phyloP scores from a whole-genome alignment of 1,284 basidiomycete species.

The Somion occarium region DNA sequence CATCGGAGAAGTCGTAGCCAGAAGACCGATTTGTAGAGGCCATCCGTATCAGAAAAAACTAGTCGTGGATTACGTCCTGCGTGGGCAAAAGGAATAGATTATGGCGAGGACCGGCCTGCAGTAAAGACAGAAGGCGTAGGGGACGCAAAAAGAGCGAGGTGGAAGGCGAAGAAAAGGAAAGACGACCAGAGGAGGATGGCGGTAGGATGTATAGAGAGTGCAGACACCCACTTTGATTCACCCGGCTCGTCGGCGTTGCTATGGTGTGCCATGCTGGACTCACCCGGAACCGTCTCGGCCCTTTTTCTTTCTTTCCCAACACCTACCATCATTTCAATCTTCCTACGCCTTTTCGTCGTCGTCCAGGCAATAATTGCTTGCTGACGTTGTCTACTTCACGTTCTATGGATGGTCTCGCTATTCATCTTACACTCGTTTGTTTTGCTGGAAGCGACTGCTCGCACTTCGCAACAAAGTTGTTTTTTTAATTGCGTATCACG shows the following conservation, averaged over 20 bases:
- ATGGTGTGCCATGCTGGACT: conserved; percentile 8
- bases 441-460: background rate
- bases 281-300: background rate
- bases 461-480: background rate
- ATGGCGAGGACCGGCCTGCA: conserved; percentile 46
- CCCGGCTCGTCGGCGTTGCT: conserved; percentile 7
- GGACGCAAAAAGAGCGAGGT: conserved; percentile 21
- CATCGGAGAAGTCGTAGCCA: conserved; percentile 70
- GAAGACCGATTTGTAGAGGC: conserved; percentile 44
- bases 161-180: conserved; percentile 23
- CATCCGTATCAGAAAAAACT: conserved; percentile 11
- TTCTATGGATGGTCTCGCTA: no score
- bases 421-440: no score
- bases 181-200: conserved; percentile 14
- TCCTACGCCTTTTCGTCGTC: background rate
- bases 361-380: background rate
- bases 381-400: no score
- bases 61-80: conserved; percentile 29
- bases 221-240: conserved; percentile 8
- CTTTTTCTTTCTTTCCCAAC: background rate
- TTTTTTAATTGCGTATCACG: background rate
- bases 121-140: conserved; percentile 23
- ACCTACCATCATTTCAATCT: background rate
- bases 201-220: conserved; percentile 11
- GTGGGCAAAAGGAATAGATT: conserved; percentile 19